Conservation (phyloP, 768 basidiomycete genomes). For the Pisolithus microcarpus region DNA sequence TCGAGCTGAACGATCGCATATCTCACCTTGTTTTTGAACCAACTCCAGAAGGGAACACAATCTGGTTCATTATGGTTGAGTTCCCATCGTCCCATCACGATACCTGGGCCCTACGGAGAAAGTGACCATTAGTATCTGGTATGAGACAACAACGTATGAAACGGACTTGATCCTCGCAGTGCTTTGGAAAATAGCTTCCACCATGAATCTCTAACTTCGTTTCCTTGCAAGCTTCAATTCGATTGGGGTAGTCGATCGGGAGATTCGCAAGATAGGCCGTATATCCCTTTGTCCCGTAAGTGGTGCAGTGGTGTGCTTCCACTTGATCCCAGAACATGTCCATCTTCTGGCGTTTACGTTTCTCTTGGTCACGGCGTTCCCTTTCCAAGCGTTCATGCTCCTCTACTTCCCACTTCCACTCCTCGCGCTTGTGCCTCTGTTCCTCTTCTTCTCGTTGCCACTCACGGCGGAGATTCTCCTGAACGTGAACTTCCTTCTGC, state of each 20-base stretch:
- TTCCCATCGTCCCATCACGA: constrained; percentile 21
- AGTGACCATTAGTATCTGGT: background rate
- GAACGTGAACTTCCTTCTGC: background rate
- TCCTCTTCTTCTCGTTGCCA: background rate
- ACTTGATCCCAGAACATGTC: constrained; percentile 17
- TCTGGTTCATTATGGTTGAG: constrained; percentile 21
- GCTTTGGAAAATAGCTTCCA: constrained; percentile 7
- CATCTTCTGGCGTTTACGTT: constrained; percentile 14
- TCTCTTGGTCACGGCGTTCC: constrained; percentile 11
- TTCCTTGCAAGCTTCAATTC: constrained; percentile 19
- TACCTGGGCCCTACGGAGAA: constrained; percentile 8
- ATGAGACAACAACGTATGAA: background rate
- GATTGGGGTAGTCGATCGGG: constrained; percentile 14
- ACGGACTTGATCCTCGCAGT: constrained; percentile 19
- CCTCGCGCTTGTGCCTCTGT: background rate
- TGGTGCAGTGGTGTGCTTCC: constrained; percentile 17
- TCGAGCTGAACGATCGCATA: background rate
- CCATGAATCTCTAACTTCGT: constrained; percentile 22
- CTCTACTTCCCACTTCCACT: constrained; percentile 6
- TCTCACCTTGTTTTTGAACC: constrained; percentile 25
- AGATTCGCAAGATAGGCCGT: constrained; percentile 24
- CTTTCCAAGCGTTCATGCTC: constrained; percentile 11
- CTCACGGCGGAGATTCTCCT: background rate
- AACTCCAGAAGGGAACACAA: constrained; percentile 19
- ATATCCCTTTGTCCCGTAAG: constrained; percentile 25